A percentile compares a stretch with the other conserved stretches of the same genome.
phyloP scores from a whole-genome alignment of 129 eudicot species.

The Centaurea solstitialis region DNA sequence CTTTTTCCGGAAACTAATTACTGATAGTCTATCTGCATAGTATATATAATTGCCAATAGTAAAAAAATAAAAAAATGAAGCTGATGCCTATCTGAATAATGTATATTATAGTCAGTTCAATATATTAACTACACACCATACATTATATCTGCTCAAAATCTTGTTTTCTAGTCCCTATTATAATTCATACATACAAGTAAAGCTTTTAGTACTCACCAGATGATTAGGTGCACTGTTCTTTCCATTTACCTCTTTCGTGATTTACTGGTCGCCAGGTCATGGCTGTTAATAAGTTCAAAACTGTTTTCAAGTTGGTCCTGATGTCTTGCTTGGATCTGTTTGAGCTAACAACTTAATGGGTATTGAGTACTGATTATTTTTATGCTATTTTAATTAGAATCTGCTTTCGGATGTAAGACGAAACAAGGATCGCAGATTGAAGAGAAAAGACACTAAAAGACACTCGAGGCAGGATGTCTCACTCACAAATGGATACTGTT shows the following conservation, averaged over 20 bases:
- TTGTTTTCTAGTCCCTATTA: not conserved
- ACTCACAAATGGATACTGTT: conserved; percentile 19
- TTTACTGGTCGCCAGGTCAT: not conserved
- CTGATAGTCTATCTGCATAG: conserved; percentile 1
- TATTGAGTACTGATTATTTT: not conserved
- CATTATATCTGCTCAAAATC: not conserved
- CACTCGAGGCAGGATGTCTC: conserved; percentile 33
- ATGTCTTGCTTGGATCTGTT: not conserved
- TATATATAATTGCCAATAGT: not conserved
- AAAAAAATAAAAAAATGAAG: conserved; percentile 4
- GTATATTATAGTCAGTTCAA: not conserved
- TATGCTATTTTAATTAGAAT: conserved; percentile 31
- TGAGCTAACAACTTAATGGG: not conserved
- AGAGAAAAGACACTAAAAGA: conserved; percentile 39
- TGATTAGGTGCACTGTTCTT: conserved; percentile 1
- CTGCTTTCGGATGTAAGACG: conserved; percentile 35
- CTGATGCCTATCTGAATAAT: conserved; percentile 7
- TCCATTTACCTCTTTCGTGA: not conserved
- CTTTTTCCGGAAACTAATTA: conserved; percentile 1
- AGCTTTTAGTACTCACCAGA: not conserved
- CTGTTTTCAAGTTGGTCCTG: not conserved
- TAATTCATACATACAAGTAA: not conserved
- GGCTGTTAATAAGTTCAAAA: not conserved
- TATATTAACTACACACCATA: not conserved
- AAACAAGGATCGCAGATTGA: conserved; percentile 33